Evolutionary conservation across 768 basidiomycete species (phyloP).

Genomic region (Asterophora parasitica): DNA sequence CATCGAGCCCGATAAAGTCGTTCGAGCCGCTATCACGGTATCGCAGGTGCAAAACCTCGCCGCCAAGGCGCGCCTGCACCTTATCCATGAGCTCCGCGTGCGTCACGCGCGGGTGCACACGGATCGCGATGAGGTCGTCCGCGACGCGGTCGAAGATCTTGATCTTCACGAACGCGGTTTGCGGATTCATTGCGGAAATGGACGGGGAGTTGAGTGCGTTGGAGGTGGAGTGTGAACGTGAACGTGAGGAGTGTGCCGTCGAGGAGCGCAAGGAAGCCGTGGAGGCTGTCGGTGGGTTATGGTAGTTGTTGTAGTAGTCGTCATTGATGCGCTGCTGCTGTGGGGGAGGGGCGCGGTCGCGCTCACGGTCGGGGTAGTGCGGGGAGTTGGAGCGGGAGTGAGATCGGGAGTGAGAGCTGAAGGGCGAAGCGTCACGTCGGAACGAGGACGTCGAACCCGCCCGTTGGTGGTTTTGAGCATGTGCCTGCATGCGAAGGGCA

Average conservation of each 20-base stretch:
- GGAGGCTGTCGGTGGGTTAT: conserved; percentile 35
- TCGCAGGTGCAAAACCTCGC: conserved; percentile 58
- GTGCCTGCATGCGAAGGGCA: conserved; percentile 35
- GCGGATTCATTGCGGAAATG: conserved; percentile 73
- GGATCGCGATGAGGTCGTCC: conserved; percentile 94
- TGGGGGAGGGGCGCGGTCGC: conserved; percentile 19
- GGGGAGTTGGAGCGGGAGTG: conserved; percentile 42
- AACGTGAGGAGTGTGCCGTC: conserved; percentile 47
- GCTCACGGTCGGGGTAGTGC: conserved; percentile 26
- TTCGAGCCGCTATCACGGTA: conserved; percentile 74
- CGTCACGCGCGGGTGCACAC: conserved; percentile 89
- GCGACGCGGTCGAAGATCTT: conserved; percentile 94
- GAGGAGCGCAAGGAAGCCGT: conserved; percentile 48
- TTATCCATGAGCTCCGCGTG: conserved; percentile 87
- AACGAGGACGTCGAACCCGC: conserved; percentile 46
- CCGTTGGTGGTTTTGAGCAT: conserved; percentile 47
- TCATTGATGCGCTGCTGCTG: conserved; percentile 23
- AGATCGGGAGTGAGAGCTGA: conserved; percentile 39
- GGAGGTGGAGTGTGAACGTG: conserved; percentile 55
- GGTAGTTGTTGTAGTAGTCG: conserved; percentile 22
- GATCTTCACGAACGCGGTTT: conserved; percentile 93
- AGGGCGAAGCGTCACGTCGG: conserved; percentile 31
- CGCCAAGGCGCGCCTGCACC: conserved; percentile 81
- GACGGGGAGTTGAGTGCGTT: conserved; percentile 60
- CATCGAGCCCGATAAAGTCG: conserved; percentile 56